Evolutionary conservation across 2,329 filamentous ascomycete genomes (phyloP).

Genomic region (Beauveria australis): DNA sequence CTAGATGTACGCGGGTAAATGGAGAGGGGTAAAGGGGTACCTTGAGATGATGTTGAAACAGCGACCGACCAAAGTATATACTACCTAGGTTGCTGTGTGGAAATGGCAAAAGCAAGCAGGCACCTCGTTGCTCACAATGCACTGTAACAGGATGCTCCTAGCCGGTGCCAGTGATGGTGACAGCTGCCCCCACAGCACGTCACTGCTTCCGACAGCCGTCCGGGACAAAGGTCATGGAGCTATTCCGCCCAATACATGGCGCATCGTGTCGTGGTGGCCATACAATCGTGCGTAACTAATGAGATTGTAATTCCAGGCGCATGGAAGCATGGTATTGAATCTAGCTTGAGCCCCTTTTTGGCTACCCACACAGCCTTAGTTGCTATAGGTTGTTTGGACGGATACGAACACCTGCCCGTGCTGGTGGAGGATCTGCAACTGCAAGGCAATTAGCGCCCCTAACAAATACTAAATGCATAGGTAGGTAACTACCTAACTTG

Average conservation of each 20-base stretch:
- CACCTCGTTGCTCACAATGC: too few species aligned
- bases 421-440: constrained; percentile 2
- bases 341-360: neutral
- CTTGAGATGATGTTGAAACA: too few species aligned
- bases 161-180: neutral
- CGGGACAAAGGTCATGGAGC: neutral
- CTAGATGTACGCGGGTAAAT: too few species aligned
- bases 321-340: neutral
- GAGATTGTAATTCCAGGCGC: neutral
- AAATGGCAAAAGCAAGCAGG: too few species aligned
- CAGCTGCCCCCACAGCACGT: neutral
- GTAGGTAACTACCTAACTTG: too few species aligned
- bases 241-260: too few species aligned
- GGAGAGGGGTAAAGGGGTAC: too few species aligned
- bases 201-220: neutral
- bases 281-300: neutral
- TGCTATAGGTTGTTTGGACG: neutral
- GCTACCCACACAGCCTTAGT: neutral
- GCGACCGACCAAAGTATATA: too few species aligned
- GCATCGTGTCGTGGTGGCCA: too few species aligned
- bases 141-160: neutral
- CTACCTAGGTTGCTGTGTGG: too few species aligned
- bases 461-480: too few species aligned
- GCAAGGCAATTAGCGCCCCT: neutral
- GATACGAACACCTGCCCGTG: constrained; percentile 1